Base-by-base conservation (phyloP, 331 rosid species). In the Rhamnella rubrinervis region DNA sequence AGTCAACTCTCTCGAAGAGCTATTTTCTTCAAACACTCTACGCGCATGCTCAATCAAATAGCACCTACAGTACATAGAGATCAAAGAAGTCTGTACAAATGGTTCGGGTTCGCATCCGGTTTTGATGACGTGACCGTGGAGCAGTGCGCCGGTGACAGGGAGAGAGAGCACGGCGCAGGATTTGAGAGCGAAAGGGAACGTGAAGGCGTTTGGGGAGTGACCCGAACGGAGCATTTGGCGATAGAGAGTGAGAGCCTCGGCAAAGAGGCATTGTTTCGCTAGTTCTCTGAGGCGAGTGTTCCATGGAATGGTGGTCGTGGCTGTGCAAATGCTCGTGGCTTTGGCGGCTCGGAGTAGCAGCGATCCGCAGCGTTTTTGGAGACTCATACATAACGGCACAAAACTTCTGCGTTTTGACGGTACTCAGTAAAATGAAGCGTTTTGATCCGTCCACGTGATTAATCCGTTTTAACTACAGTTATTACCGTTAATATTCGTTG, bases 151-250 rank as follows among this genome's bases (percentile, higher is more conserved):
- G n/a, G 82, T 71, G n/a, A 82, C 47, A 55, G 92, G 86, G 38
- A 85, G 85, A 4, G 86, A 77, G 61, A 90, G 91, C 20, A 84
- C 66, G 40, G 96, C 96, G 62, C 92, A 90, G 8, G 95, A 90
- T 67, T 93, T 93, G 92, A 93, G 87, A 53, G 79, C 87, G 57
- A 88, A 85, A 5, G 98, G 97, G 73, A 90, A 93, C 6, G 96
- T 87, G 83, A 88, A 93, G 57, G 88, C 78, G 79, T 87, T 77
- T 64, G 97, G 97, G 26, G 77, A 68, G 71, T 72, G 80, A 19
- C 88, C 90, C 55, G 73, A 83, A 10, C 95, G 91, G 75, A 93
- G 97, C 87, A 91, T 91, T 71, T 86, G 79, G 66, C 84, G 84
- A 73, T 86, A 93, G 18, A 91, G 86, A 47, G 75, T 68, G 51